Conservation (phyloP, 768 basidiomycete species). For the Pleurotus pulmonarius region DNA sequence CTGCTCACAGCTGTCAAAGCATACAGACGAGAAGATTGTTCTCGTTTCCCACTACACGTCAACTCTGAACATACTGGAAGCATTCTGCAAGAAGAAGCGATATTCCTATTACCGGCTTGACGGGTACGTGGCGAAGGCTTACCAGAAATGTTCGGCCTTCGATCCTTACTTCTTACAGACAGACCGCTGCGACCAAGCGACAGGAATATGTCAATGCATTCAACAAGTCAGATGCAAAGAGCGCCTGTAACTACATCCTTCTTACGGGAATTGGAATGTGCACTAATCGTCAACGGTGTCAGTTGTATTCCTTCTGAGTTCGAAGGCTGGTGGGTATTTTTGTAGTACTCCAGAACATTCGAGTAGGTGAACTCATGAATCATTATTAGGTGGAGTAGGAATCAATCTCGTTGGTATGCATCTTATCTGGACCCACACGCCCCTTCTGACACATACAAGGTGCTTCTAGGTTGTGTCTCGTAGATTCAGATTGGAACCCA, state of each 20-base stretch:
- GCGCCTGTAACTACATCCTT: slow-evolving; percentile 53
- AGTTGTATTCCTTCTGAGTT: slow-evolving; percentile 91
- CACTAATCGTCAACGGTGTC: not conserved
- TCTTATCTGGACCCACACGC: not conserved
- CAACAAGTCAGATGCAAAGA: slow-evolving; percentile 71
- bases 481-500: slow-evolving; percentile 96
- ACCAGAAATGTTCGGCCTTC: not conserved
- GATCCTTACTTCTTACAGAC: slow-evolving; percentile 34
- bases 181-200: slow-evolving; percentile 70
- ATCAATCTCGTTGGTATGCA: slow-evolving; percentile 79
- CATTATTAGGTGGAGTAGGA: slow-evolving; percentile 73
- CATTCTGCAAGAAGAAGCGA: slow-evolving; percentile 68
- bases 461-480: slow-evolving; percentile 79
- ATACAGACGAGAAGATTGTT: slow-evolving; percentile 91
- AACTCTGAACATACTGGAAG: slow-evolving; percentile 89
- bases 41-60: slow-evolving; percentile 96
- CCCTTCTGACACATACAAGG: slow-evolving; percentile 24
- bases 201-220: slow-evolving; percentile 88
- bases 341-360: too few relatives aligned
- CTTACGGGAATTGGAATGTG: not conserved
- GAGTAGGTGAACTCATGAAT: too few relatives aligned
- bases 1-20: slow-evolving; percentile 29
- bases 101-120: slow-evolving; percentile 87
- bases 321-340: slow-evolving; percentile 67
- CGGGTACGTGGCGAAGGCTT: slow-evolving; percentile 47